Base-by-base conservation (phyloP, 257 asterid genomes). In the Plantago major region DNA sequence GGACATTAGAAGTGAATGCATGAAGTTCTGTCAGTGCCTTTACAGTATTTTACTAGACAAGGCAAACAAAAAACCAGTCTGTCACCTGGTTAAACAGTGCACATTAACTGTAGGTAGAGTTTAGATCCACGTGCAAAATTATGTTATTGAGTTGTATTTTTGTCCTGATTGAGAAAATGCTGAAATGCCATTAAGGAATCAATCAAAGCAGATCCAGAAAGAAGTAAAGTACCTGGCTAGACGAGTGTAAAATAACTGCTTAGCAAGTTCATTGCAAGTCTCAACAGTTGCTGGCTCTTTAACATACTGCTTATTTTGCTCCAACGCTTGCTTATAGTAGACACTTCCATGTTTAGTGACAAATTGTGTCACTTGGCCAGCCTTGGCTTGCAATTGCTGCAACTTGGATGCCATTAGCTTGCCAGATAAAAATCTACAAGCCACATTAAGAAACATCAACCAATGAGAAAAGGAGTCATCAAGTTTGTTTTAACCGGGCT, bases 261-360 rank as follows among this genome's bases (percentile, higher is more conserved):
- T 84, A 60, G 89, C 59, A 64, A 84, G 72, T 67, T 82, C 83
- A 43, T 65, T 55, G 66, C 89, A 84, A 46, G 77, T 73, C 65
- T 85, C 94, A 63, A 82, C 81, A 15, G 94, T 78, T 66, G 94
- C 73, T 63, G 94, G 89, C 15, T 82, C 82, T 71, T 71, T 76
- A 18, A 84, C 63, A 44, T 84, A 79, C 46, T 80, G 89, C 19
- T 78, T 85, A 71, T 85, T 85, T 67, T 82, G 77, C 77, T 85
- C 94, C 81, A 85, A 26, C 56, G 76, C 33, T 76, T 85, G 87
- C 72, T 80, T 85, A 72, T 85, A 82, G 82, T 74, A 85, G 57
- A 76, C 43, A 54, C 44, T 30, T 55, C 87, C 89, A 63, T 80
- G 80, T 76, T 85, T 82, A 62, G 78, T 42, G 64, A 78, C 81